A percentile compares a stretch with the other conserved stretches of the same genome.
Evolutionary conservation across 306 rosid genomes (phyloP).

Genomic region (Bauhinia variegata): DNA sequence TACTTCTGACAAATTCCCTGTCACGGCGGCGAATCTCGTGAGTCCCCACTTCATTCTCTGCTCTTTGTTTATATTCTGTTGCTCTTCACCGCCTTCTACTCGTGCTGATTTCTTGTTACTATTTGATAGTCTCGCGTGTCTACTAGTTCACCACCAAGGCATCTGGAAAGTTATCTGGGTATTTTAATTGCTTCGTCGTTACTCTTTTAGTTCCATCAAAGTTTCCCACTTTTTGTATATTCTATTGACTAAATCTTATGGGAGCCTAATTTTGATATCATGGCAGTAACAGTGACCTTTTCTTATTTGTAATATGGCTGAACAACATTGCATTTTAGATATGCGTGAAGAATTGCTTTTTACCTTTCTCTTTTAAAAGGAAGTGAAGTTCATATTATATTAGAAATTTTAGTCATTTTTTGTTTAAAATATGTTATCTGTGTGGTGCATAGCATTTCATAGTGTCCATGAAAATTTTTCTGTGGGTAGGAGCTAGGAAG

Average conservation of each 20-base stretch:
- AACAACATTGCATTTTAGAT: slow-evolving; percentile 4
- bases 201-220: neutral
- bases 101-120: neutral
- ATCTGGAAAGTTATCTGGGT: too few relatives aligned
- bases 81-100: slow-evolving; percentile 10
- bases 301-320: neutral
- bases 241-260: slow-evolving; percentile 3
- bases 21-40: slow-evolving; percentile 40
- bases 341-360: neutral
- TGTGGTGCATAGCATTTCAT: neutral
- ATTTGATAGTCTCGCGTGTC: neutral
- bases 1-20: slow-evolving; percentile 32
- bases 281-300: neutral
- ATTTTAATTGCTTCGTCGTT: neutral
- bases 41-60: slow-evolving; percentile 37
- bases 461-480: neutral
- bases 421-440: neutral
- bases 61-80: slow-evolving; percentile 6
- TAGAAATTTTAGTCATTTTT: neutral
- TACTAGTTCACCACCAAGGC: neutral
- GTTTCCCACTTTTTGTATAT: neutral
- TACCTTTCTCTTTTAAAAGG: too few relatives aligned
- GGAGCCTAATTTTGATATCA: neutral
- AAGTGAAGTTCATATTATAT: neutral
- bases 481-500: neutral